These are phyloP conservation scores for Plectosphaerella plurivora DNA, from an alignment of 2,329 filamentous ascomycete species.

Conservation along the genomic window DNA sequence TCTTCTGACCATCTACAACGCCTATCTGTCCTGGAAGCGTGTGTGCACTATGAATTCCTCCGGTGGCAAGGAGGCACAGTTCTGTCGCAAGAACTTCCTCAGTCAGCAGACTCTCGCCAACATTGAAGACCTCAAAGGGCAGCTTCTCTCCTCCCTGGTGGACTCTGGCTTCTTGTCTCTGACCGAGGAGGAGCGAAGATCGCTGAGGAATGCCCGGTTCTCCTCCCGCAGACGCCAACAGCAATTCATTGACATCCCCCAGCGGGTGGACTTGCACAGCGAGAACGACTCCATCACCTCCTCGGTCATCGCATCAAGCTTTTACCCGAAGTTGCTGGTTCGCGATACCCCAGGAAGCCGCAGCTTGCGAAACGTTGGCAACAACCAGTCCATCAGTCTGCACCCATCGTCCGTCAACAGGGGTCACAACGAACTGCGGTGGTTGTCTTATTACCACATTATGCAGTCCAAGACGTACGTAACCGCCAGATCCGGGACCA, in stretches of 20 bases:
- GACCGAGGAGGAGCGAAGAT: constrained; percentile 65
- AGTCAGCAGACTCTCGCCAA: constrained; percentile 83
- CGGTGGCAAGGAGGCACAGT: constrained; percentile 73
- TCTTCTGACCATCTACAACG: constrained; percentile 88
- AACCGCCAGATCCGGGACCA: constrained; percentile 7
- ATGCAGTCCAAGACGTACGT: constrained; percentile 83
- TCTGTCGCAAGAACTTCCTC: constrained; percentile 92
- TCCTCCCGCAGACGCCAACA: constrained; percentile 55
- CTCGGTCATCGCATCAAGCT: constrained; percentile 86
- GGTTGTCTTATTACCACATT: constrained; percentile 94
- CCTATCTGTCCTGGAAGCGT: constrained; percentile 83
- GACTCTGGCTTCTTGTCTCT: constrained; percentile 81
- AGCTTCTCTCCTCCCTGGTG: constrained; percentile 77
- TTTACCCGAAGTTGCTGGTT: constrained; percentile 89
- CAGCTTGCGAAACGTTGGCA: constrained; percentile 85
- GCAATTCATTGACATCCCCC: constrained; percentile 77
- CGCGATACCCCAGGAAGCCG: constrained; percentile 67
- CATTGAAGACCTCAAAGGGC: constrained; percentile 93
- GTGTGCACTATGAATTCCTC: constrained; percentile 60
- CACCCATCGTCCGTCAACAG: constrained; percentile 91
- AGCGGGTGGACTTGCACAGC: constrained; percentile 69
- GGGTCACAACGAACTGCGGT: constrained; percentile 61
- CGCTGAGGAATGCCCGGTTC: constrained; percentile 66
- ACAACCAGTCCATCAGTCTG: constrained; percentile 85
- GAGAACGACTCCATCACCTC: constrained; percentile 74